Conservation (phyloP, 257 asterid genomes). For the Fraxinus pennsylvanica region DNA sequence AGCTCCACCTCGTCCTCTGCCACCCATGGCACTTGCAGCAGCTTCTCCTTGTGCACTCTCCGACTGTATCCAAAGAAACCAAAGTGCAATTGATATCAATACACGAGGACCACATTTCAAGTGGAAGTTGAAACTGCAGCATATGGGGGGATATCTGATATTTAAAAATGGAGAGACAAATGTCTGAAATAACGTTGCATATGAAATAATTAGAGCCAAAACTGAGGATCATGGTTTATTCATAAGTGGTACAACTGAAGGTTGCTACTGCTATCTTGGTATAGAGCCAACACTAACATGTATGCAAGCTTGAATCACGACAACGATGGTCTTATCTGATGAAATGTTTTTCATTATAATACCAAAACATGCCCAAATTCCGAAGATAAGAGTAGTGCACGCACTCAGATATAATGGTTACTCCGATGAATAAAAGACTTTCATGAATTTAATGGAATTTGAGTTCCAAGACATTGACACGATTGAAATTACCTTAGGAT, state of each 20-base stretch:
- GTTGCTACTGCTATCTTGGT: not conserved
- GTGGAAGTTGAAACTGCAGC: not conserved
- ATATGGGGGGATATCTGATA: not conserved
- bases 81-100: not conserved
- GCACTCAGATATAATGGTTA: not conserved
- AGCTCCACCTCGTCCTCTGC: conserved; percentile 70
- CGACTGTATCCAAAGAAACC: conserved; percentile 48
- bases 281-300: not conserved
- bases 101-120: not conserved
- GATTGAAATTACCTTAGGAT: conserved; percentile 64
- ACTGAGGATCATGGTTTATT: not conserved
- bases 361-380: not conserved
- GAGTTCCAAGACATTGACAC: not conserved
- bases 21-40: conserved; percentile 80
- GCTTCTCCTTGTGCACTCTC: conserved; percentile 99
- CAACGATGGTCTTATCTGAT: not conserved
- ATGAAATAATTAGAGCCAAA: not conserved
- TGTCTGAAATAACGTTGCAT: no score
- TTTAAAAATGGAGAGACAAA: not conserved
- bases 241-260: not conserved
- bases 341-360: not conserved
- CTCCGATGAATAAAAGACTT: not conserved
- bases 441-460: not conserved
- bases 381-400: not conserved
- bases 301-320: not conserved